These are phyloP conservation scores for Leccinum disarticulatum DNA, from an alignment of 768 basidiomycete genomes.

Conservation along the genomic window DNA sequence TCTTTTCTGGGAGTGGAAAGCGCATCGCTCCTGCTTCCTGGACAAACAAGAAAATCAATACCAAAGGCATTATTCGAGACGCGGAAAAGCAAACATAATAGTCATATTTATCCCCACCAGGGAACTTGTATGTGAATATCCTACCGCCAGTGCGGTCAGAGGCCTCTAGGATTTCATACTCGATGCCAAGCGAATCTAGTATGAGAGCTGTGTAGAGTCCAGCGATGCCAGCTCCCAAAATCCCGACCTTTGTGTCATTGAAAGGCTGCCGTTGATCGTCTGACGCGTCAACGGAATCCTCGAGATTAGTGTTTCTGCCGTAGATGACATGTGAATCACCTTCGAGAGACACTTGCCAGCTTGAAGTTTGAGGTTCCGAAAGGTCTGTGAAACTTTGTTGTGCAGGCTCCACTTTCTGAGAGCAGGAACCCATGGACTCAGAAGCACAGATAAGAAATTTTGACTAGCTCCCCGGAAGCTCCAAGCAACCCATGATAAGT, in stretches of 20 bases:
- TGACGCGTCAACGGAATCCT: background rate
- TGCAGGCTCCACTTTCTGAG: no score
- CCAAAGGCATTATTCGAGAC: background rate
- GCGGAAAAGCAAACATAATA: background rate
- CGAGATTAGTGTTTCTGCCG: background rate
- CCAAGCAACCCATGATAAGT: no score
- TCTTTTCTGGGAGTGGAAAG: background rate
- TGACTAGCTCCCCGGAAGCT: no score
- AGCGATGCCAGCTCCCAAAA: background rate
- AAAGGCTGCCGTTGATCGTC: background rate
- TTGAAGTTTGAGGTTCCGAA: background rate
- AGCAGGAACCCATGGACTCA: no score
- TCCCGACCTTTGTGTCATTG: background rate
- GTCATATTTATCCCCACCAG: background rate
- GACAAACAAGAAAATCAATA: background rate
- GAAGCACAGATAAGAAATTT: no score
- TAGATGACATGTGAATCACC: background rate
- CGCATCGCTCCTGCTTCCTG: background rate
- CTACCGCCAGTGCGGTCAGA: background rate
- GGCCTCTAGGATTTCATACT: background rate
- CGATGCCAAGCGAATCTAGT: background rate
- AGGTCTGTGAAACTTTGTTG: background rate
- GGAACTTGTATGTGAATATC: background rate
- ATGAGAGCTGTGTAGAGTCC: background rate
- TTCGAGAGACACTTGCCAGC: background rate